A percentile compares a stretch with the other conserved stretches of the same genome.
phyloP scores from a whole-genome alignment of 352 stramenopile genomes.

The Pythium brachiatum region DNA sequence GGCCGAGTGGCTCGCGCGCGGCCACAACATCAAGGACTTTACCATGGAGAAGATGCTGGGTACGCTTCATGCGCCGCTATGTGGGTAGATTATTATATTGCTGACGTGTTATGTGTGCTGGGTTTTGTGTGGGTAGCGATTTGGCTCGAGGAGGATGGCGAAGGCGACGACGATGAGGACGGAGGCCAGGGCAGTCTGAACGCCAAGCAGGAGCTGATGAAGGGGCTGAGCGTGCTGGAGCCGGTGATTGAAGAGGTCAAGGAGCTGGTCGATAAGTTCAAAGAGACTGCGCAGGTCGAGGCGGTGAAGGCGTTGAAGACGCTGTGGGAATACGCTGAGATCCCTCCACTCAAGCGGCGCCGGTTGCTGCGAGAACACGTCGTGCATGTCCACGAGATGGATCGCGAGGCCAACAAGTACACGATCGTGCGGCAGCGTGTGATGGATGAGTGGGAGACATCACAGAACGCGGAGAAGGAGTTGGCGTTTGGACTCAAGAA shows the following conservation, averaged over 20 bases:
- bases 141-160: conserved; percentile 66
- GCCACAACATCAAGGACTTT: conserved; percentile 58
- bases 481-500: conserved; percentile 57
- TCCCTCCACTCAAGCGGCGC: conserved; percentile 48
- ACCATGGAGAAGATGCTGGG: conserved; percentile 77
- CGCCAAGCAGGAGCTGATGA: conserved; percentile 66
- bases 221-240: conserved; percentile 44
- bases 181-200: conserved; percentile 34
- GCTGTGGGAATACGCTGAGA: conserved; percentile 52
- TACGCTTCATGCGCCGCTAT: conserved; percentile 18
- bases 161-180: conserved; percentile 39
- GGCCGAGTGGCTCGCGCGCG: conserved; percentile 68
- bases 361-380: conserved; percentile 66
- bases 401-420: conserved; percentile 60
- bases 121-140: conserved; percentile 34
- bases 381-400: conserved; percentile 53
- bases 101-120: not conserved
- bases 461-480: conserved; percentile 33
- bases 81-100: not conserved
- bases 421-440: conserved; percentile 39
- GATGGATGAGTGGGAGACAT: conserved; percentile 36
- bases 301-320: conserved; percentile 40
- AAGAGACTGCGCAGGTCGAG: conserved; percentile 36
- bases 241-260: conserved; percentile 47
- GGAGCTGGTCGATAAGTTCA: conserved; percentile 36